phyloP scores from a whole-genome alignment of 257 asterid genomes.

The Paulownia fortunei region DNA sequence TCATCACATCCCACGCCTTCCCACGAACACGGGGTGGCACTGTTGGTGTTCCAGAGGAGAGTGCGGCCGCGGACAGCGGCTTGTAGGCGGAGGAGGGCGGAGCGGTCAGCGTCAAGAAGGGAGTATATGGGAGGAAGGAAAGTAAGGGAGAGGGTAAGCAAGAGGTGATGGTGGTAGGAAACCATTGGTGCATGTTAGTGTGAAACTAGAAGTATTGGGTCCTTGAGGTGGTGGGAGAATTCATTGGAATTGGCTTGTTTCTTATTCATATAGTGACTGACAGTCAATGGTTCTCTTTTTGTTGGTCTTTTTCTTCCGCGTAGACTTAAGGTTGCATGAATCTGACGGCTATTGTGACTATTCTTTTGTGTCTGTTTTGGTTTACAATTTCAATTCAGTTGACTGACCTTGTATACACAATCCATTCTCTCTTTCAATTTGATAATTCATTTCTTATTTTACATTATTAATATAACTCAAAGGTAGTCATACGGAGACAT shows the following conservation, averaged over 20 bases:
- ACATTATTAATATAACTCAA: too few species aligned
- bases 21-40: conserved; percentile 58
- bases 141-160: conserved; percentile 30
- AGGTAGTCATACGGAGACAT: too few species aligned
- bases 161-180: conserved; percentile 12
- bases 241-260: not conserved
- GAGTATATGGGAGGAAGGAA: conserved; percentile 36
- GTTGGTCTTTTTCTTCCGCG: not conserved
- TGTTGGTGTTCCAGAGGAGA: conserved; percentile 49
- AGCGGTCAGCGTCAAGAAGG: conserved; percentile 47
- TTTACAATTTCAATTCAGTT: not conserved
- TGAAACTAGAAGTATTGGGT: conserved; percentile 6
- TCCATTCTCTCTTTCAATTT: too few species aligned
- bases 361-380: conserved; percentile 20
- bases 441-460: too few species aligned
- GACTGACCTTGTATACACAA: conserved; percentile 1
- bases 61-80: conserved; percentile 55
- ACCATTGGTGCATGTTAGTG: conserved; percentile 33
- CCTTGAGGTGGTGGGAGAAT: not conserved
- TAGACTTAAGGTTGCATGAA: conserved; percentile 22
- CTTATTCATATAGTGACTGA: not conserved
- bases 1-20: conserved; percentile 50
- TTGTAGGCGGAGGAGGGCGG: conserved; percentile 57
- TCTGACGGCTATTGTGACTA: conserved; percentile 24
- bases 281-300: conserved; percentile 26